Conservation (phyloP, 805 yeast genomes). For the Sporopachydermia lactativora region DNA sequence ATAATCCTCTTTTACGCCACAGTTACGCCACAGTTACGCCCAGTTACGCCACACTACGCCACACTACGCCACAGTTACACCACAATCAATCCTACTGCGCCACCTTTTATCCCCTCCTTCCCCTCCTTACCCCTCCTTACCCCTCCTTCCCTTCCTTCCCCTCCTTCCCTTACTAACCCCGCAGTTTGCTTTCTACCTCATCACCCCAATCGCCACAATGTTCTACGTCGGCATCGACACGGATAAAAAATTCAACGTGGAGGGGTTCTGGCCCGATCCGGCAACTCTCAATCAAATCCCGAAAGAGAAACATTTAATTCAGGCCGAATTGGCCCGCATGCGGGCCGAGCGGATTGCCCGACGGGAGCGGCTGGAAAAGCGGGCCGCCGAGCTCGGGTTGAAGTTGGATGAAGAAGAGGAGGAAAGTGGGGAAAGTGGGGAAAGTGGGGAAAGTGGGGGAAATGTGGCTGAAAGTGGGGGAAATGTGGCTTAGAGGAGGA, state of each 20-base stretch:
- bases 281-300: slow-evolving; percentile 83
- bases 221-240: slow-evolving; percentile 86
- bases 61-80: too few relatives aligned
- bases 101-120: too few relatives aligned
- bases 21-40: too few relatives aligned
- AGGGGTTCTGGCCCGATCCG: slow-evolving; percentile 97
- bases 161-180: too few relatives aligned
- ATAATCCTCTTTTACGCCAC: too few relatives aligned
- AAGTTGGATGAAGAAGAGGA: slow-evolving; percentile 32
- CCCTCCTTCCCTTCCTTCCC: too few relatives aligned
- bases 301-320: slow-evolving; percentile 82
- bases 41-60: too few relatives aligned
- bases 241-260: slow-evolving; percentile 75
- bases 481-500: not conserved
- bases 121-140: too few relatives aligned
- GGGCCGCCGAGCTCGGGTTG: slow-evolving; percentile 56
- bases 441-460: not conserved
- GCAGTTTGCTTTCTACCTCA: slow-evolving; percentile 67
- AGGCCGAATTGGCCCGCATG: slow-evolving; percentile 83
- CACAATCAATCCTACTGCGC: too few relatives aligned
- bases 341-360: slow-evolving; percentile 61
- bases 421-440: slow-evolving; percentile 2
- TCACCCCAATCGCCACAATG: slow-evolving; percentile 87
- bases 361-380: slow-evolving; percentile 58
- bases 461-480: not conserved